Base-by-base conservation (phyloP, 2,329 filamentous ascomycete species). In the Monosporascus sp. region DNA sequence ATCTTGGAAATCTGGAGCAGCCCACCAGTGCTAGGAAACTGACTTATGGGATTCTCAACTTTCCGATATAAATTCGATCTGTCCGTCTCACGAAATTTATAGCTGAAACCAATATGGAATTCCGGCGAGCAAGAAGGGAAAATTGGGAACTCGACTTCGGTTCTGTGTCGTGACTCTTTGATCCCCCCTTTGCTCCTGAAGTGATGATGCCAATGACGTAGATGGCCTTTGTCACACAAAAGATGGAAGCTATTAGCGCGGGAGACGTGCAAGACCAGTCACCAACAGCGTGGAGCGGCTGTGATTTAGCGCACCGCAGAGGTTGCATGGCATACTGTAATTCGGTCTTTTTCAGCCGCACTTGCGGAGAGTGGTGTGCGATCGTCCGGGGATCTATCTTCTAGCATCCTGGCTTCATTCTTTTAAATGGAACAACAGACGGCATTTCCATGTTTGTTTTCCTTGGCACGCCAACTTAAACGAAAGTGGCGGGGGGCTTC, bases 151-250 rank as follows among this genome's bases (percentile, higher is more conserved):
- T 11, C 17, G 18, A 8, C 18, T 11, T 20, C 17, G 7, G 17
- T 41, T 18, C 42, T 31, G 24, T 3, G 42, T 18, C 42, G 42
- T 27, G 24, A n/a, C 24, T n/a, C 14, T 22, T 14, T n/a, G 7
- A 17, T 31, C 6, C 22, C 20, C 22, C 5, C 41, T 44, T 37
- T 18, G 25, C 31, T 27, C 51, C 41, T 48, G 27, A 49, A 49
- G 25, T 18, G 27, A 37, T 31, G 48, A 37, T 34, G 17, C 20
- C 44, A 22, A 60, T 60, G 57, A 60, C 57, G 56, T 58, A 51
- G 54, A 53, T 54, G 53, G 56, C 51, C 25, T 38, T 41, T 41
- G 24, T 49, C 48, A 38, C n/a, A 57, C 47, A 52, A 51, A 11
- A 46, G 11, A n/a, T 17, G 17, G n/a, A 20, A 9, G 53, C 50